Percentiles rank a stretch among this genome's conserved stretches.
Evolutionary conservation across 1,139 yeast species (phyloP).

Genomic region (Yamadazyma membranifaciens): DNA sequence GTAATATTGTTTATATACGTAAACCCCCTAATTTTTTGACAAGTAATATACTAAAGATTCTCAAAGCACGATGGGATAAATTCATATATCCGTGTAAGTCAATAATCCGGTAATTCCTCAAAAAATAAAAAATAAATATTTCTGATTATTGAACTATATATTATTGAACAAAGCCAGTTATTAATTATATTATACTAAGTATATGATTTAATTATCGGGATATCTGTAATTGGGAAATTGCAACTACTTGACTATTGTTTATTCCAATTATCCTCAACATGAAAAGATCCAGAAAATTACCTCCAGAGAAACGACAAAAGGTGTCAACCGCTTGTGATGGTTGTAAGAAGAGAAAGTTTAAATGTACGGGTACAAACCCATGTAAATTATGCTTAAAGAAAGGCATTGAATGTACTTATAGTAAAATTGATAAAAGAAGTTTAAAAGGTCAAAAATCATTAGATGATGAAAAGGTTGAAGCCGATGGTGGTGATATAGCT

Average conservation of each 20-base stretch:
- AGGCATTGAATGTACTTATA: conserved; percentile 24
- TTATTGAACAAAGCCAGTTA: no score
- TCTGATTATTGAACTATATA: background rate
- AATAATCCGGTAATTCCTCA: background rate
- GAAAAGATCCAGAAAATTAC: conserved; percentile 18
- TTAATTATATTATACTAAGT: no score
- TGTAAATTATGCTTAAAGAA: conserved; percentile 27
- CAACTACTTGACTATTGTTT: background rate
- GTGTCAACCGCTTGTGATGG: conserved; percentile 42
- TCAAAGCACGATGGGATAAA: conserved; percentile 1
- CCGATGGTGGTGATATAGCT: no score
- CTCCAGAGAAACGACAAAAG: conserved; percentile 27
- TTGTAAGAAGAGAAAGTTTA: conserved; percentile 39
- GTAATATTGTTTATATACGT: no score
- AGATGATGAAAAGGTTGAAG: conserved; percentile 12
- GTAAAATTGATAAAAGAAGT: conserved; percentile 27
- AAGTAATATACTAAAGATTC: no score
- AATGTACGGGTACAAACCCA: conserved; percentile 29
- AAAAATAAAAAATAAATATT: background rate
- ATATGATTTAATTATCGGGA: no score
- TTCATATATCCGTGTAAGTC: conserved; percentile 2
- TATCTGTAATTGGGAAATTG: background rate
- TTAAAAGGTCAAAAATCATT: conserved; percentile 25
- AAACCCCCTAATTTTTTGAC: no score
- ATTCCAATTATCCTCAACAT: background rate